Evolutionary conservation across 208 protist species (phyloP).

Genomic region (Trypanosoma theileri): DNA sequence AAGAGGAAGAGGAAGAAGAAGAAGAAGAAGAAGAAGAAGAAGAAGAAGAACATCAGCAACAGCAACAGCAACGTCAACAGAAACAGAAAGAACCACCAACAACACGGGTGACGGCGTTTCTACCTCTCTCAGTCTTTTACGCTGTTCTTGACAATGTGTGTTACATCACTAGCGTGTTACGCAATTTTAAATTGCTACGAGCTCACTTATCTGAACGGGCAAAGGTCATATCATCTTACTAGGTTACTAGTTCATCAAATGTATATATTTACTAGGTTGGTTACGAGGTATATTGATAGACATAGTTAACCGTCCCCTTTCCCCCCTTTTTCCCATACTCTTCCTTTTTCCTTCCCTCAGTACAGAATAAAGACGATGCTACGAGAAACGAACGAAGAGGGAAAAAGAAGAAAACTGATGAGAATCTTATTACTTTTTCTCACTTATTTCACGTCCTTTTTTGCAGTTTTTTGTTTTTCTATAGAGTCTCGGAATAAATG

Average conservation of each 20-base stretch:
- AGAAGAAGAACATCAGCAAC: not conserved
- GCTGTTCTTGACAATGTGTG: slow-evolving; percentile 70
- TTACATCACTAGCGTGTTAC: slow-evolving; percentile 61
- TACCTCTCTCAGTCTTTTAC: slow-evolving; percentile 30
- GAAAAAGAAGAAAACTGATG: too few species aligned
- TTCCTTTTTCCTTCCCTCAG: slow-evolving; percentile 7
- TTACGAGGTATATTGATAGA: too few species aligned
- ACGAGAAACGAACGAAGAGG: too few species aligned
- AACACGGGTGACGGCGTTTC: slow-evolving; percentile 30
- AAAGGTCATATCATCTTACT: slow-evolving; percentile 44
- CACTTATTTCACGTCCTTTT: too few species aligned
- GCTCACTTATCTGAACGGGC: slow-evolving; percentile 41
- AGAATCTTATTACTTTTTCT: too few species aligned
- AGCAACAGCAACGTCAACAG: not conserved
- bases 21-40: too few species aligned
- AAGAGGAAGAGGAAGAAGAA: not conserved
- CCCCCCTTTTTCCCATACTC: not conserved
- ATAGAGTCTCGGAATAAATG: too few species aligned
- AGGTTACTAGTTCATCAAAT: not conserved
- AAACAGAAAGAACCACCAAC: not conserved
- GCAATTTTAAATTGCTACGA: slow-evolving; percentile 38
- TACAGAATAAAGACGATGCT: not conserved
- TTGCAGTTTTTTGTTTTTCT: too few species aligned
- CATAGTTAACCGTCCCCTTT: not conserved
- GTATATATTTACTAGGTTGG: not conserved